phyloP scores from a whole-genome alignment of 176 grass and related monocot species.

The Aegilops speltoides region DNA sequence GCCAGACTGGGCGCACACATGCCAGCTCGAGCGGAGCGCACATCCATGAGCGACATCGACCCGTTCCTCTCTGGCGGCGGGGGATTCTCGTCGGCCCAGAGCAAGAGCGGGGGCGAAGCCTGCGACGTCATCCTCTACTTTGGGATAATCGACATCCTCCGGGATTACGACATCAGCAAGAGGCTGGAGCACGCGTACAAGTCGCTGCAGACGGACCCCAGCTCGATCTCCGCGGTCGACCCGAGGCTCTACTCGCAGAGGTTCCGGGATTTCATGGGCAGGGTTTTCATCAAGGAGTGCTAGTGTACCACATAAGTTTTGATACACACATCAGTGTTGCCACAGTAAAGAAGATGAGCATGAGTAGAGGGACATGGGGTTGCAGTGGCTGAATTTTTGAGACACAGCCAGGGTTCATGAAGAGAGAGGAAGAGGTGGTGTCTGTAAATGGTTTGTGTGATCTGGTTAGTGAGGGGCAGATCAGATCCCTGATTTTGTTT shows the following conservation, averaged over 20 bases:
- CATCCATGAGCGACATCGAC: conserved; percentile 41
- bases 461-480: not conserved
- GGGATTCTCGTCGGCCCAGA: conserved; percentile 30
- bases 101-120: conserved; percentile 16
- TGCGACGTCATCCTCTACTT: conserved; percentile 61
- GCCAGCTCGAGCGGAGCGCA: conserved; percentile 71
- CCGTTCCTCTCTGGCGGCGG: conserved; percentile 44
- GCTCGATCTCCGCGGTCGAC: conserved; percentile 69
- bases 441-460: not conserved
- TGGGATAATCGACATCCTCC: conserved; percentile 69
- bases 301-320: not conserved
- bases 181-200: conserved; percentile 78
- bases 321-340: not conserved
- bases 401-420: not conserved
- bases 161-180: conserved; percentile 58
- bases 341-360: not conserved
- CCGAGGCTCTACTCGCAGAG: conserved; percentile 70
- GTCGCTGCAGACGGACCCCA: conserved; percentile 58
- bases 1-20: conserved; percentile 65
- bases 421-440: not conserved
- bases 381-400: too few relatives aligned
- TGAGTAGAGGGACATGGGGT: not conserved
- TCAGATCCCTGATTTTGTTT: not conserved
- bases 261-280: conserved; percentile 59
- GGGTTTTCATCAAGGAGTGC: conserved; percentile 48